Evolutionary conservation across 495 filamentous ascomycete species (phyloP).

Genomic region (Tuber microsphaerosporum): DNA sequence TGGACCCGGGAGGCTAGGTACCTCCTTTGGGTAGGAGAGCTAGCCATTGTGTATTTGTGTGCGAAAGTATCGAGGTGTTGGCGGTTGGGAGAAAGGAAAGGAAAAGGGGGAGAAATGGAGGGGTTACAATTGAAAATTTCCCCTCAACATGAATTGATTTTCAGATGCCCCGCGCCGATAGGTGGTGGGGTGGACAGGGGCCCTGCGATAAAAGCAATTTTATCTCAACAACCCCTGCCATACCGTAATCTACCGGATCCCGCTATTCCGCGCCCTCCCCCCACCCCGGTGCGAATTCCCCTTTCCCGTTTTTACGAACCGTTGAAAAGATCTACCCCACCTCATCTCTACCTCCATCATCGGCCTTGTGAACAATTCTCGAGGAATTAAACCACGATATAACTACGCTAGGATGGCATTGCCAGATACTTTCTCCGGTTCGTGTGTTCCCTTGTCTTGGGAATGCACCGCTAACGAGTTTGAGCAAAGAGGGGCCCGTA

Average conservation of each 20-base stretch:
- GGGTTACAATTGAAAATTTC: neutral
- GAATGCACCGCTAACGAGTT: neutral
- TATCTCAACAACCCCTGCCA: neutral
- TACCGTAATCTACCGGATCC: neutral
- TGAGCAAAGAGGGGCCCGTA: constrained; percentile 55
- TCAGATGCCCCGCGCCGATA: too few relatives aligned
- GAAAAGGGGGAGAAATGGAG: neutral
- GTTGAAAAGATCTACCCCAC: neutral
- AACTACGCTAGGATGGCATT: constrained; percentile 21
- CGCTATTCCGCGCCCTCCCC: neutral
- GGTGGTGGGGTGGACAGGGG: too few relatives aligned
- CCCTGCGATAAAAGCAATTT: too few relatives aligned
- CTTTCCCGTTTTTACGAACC: neutral
- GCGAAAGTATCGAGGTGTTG: neutral
- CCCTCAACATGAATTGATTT: too few relatives aligned
- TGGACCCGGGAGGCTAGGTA: constrained; percentile 51
- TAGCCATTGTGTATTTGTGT: constrained; percentile 16
- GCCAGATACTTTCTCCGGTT: constrained; percentile 26
- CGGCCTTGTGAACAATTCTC: neutral
- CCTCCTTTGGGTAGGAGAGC: constrained; percentile 15
- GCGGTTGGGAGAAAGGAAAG: neutral
- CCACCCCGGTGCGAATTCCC: neutral
- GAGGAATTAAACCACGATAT: constrained; percentile 2
- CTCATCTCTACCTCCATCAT: neutral
- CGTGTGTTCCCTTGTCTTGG: neutral